These are phyloP conservation scores for Pythium oligandrum DNA, from an alignment of 352 stramenopile species.

Conservation along the genomic window DNA sequence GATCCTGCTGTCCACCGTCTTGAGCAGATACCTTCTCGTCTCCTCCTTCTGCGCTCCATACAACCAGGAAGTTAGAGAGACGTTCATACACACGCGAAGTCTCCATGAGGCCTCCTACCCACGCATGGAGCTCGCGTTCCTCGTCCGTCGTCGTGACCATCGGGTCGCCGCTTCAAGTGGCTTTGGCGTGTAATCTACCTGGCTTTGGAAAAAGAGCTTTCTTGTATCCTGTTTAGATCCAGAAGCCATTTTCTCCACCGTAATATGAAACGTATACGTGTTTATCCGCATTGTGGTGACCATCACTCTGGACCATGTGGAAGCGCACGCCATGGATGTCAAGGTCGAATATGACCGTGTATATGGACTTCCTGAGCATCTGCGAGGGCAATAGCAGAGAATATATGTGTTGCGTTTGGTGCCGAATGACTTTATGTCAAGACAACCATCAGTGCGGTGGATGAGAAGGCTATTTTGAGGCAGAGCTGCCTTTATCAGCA, in stretches of 20 bases:
- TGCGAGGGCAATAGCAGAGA: too few relatives aligned
- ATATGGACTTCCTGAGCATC: too few relatives aligned
- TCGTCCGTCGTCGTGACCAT: constrained; percentile 6
- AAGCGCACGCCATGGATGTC: constrained; percentile 9
- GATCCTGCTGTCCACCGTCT: constrained; percentile 47
- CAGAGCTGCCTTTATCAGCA: too few relatives aligned
- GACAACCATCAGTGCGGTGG: too few relatives aligned
- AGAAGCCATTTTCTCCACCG: too few relatives aligned
- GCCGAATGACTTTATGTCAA: too few relatives aligned
- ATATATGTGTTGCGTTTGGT: too few relatives aligned
- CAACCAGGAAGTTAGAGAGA: too few relatives aligned
- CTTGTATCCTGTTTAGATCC: too few relatives aligned
- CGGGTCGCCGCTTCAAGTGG: background rate
- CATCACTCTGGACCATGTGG: constrained; percentile 8
- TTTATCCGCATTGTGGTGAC: constrained; percentile 1
- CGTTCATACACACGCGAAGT: background rate
- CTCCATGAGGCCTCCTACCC: constrained; percentile 8
- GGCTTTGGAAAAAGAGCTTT: too few relatives aligned
- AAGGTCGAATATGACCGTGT: background rate
- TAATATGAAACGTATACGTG: background rate
- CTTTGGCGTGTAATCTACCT: too few relatives aligned
- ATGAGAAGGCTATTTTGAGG: too few relatives aligned
- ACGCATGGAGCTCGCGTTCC: constrained; percentile 15
- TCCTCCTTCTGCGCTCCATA: constrained; percentile 38
- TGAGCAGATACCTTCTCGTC: constrained; percentile 51